A percentile compares a stretch with the other conserved stretches of the same genome.
Conservation (phyloP, 192 early-diverging fungal species). For the Backusella circina region DNA sequence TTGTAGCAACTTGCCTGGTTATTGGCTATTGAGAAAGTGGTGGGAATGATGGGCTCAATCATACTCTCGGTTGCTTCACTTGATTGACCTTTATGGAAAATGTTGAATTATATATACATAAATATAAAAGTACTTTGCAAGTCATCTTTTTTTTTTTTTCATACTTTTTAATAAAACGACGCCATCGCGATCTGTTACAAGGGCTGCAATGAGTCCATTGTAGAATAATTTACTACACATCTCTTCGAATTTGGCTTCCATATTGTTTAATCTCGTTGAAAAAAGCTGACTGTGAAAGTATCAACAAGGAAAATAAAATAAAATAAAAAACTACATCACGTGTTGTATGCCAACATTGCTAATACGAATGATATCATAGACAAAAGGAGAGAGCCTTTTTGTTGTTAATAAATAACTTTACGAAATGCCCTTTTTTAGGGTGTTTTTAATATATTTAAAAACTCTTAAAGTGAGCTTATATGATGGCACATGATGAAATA, state of each 20-base stretch:
- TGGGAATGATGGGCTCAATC: conserved; percentile 51
- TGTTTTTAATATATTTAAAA: too few species aligned
- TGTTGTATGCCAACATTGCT: neutral
- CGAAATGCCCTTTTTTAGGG: too few species aligned
- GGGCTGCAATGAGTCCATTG: conserved; percentile 47
- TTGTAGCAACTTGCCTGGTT: conserved; percentile 46
- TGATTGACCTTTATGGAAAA: conserved; percentile 14
- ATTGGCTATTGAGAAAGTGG: conserved; percentile 57
- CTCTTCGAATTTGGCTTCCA: conserved; percentile 7
- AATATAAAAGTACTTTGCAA: too few species aligned
- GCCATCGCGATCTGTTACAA: conserved; percentile 60
- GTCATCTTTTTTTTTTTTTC: conserved; percentile 3
- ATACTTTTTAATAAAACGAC: conserved; percentile 56
- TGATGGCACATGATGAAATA: too few species aligned
- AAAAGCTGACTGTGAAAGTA: neutral
- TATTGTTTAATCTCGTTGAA: neutral
- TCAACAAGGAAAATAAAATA: neutral
- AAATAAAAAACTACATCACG: neutral
- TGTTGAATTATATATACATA: too few species aligned
- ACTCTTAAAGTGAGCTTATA: too few species aligned
- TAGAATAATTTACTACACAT: conserved; percentile 24
- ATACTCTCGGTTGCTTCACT: conserved; percentile 36
- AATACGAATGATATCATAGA: too few species aligned
- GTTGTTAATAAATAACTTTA: too few species aligned
- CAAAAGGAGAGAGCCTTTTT: too few species aligned